Evolutionary conservation across 257 asterid species (phyloP).

Genomic region (Asclepias syriaca): DNA sequence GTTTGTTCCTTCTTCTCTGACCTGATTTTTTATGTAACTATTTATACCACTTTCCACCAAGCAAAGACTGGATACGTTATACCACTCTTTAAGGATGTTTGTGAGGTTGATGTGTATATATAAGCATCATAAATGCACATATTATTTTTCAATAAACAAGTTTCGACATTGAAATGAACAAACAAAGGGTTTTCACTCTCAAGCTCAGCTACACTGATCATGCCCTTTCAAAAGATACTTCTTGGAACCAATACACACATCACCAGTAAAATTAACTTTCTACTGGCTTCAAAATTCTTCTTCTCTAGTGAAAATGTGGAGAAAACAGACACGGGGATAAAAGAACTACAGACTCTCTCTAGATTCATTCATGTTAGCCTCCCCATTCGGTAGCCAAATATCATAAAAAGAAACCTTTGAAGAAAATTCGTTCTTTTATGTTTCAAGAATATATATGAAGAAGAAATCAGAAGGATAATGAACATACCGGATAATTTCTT

Average conservation of each 20-base stretch:
- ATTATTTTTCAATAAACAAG: background rate
- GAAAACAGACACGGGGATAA: background rate
- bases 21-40: background rate
- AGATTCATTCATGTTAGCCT: background rate
- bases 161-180: background rate
- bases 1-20: background rate
- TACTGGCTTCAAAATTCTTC: background rate
- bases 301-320: background rate
- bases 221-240: background rate
- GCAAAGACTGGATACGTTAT: background rate
- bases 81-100: background rate
- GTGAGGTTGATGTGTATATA: background rate
- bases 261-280: background rate
- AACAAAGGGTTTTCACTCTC: background rate
- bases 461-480: constrained; percentile 24
- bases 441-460: constrained; percentile 9
- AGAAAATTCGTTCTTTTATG: background rate
- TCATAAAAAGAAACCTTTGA: background rate
- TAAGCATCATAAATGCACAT: background rate
- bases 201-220: background rate
- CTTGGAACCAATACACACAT: background rate
- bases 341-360: background rate
- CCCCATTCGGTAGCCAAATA: background rate
- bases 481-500: constrained; percentile 89
- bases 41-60: background rate